phyloP scores from a whole-genome alignment of 345 rosid genomes.

The Erodium maritimum region DNA sequence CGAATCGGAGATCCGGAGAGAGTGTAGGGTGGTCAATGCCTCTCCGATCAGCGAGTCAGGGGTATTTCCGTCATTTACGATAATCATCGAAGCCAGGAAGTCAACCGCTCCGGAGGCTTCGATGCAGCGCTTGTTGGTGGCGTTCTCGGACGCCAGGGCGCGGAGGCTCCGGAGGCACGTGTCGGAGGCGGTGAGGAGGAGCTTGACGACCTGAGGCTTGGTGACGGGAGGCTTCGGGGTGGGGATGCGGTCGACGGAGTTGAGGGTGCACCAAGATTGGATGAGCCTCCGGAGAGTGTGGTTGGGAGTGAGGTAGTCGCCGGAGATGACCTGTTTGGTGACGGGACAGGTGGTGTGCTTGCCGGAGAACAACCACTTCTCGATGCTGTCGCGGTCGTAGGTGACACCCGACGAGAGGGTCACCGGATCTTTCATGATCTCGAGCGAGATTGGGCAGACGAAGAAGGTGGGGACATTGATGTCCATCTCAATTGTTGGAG shows the following conservation, averaged over 20 bases:
- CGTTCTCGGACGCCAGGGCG: constrained; percentile 39
- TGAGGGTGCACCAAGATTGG: constrained; percentile 88
- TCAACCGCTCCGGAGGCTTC: constrained; percentile 62
- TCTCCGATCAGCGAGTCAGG: constrained; percentile 32
- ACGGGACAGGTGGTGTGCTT: constrained; percentile 19
- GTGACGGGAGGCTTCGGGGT: constrained; percentile 66
- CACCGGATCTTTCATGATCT: constrained; percentile 19
- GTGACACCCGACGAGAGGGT: constrained; percentile 15
- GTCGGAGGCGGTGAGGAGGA: constrained; percentile 31
- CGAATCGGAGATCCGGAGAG: constrained; percentile 51
- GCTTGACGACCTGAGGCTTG: constrained; percentile 41
- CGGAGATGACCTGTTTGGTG: constrained; percentile 49
- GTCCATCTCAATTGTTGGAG: no score
- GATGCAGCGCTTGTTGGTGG: constrained; percentile 46
- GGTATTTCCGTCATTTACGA: constrained; percentile 13
- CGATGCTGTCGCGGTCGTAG: constrained; percentile 18
- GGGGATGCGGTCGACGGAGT: constrained; percentile 74
- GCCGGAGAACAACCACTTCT: constrained; percentile 12
- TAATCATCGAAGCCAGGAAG: constrained; percentile 42
- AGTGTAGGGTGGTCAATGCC: constrained; percentile 51
- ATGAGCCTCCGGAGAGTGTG: constrained; percentile 73
- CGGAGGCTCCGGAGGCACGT: constrained; percentile 44
- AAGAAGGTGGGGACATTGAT: constrained; percentile 12
- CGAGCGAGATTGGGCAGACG: constrained; percentile 15
- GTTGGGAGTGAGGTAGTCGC: constrained; percentile 52